Conservation (phyloP, 225 moss, liverwort and hornwort genomes). For the Polytrichum commune region DNA sequence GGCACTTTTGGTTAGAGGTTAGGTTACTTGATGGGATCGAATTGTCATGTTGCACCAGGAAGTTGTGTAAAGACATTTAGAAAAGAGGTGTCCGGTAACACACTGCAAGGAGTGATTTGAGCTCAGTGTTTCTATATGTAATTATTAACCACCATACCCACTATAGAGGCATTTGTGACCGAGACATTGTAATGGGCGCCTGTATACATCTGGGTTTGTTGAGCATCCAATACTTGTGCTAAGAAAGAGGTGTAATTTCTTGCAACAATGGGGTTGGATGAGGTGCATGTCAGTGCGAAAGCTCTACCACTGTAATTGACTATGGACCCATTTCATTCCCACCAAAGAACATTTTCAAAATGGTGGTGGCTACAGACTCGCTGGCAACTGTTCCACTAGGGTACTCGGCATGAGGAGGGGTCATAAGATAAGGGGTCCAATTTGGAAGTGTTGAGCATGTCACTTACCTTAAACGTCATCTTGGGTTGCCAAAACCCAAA, state of each 20-base stretch:
- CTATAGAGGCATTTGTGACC: neutral
- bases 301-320: neutral
- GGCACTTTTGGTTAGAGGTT: too few relatives aligned
- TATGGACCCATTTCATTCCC: neutral
- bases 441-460: conserved; percentile 12
- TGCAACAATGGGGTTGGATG: neutral
- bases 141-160: neutral
- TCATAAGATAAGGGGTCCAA: conserved; percentile 6
- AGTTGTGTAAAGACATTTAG: too few relatives aligned
- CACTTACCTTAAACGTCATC: neutral
- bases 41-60: too few relatives aligned
- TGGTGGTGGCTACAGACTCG: neutral
- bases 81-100: too few relatives aligned
- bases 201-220: neutral
- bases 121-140: neutral
- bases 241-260: conserved; percentile 2
- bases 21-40: too few relatives aligned
- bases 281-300: neutral
- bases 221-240: conserved; percentile 1
- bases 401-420: conserved; percentile 4
- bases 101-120: too few relatives aligned
- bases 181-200: conserved; percentile 17
- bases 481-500: conserved; percentile 6
- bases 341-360: conserved; percentile 7
- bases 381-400: neutral